These are phyloP conservation scores for Leishmania arabica DNA, from an alignment of 208 protist species.

Conservation along the genomic window DNA sequence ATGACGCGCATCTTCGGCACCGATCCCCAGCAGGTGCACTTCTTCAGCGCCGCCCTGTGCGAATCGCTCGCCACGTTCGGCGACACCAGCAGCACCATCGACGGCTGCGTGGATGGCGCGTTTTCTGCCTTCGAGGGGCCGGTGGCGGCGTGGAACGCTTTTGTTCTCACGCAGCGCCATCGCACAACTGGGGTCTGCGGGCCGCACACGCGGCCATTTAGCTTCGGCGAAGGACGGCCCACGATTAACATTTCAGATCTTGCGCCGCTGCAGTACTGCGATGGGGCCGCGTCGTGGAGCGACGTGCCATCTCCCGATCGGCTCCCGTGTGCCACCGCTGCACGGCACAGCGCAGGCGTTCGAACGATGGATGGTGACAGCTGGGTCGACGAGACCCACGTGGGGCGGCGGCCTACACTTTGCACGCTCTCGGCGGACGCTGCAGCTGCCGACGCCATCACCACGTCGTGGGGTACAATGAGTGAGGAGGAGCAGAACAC, in stretches of 20 bases:
- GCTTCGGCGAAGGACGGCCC: constrained; percentile 53
- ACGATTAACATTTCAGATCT: constrained; percentile 54
- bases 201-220: constrained; percentile 71
- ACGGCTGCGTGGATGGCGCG: background rate
- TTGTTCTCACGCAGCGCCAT: constrained; percentile 35
- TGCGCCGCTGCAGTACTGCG: constrained; percentile 18
- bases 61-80: constrained; percentile 9
- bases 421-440: background rate
- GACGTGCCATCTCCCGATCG: background rate
- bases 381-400: background rate
- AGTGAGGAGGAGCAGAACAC: constrained; percentile 43
- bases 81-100: background rate
- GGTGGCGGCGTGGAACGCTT: constrained; percentile 26
- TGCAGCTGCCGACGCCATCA: background rate
- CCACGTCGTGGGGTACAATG: constrained; percentile 14
- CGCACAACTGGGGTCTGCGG: constrained; percentile 28
- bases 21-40: constrained; percentile 13
- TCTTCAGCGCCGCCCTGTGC: constrained; percentile 25
- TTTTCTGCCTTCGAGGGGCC: constrained; percentile 14
- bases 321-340: background rate
- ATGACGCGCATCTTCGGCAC: constrained; percentile 33
- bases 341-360: background rate
- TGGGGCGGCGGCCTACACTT: background rate
- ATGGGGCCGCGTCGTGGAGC: constrained; percentile 13
- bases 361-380: background rate